phyloP scores from a whole-genome alignment of 495 filamentous ascomycete genomes.

The Trichoderma virens region DNA sequence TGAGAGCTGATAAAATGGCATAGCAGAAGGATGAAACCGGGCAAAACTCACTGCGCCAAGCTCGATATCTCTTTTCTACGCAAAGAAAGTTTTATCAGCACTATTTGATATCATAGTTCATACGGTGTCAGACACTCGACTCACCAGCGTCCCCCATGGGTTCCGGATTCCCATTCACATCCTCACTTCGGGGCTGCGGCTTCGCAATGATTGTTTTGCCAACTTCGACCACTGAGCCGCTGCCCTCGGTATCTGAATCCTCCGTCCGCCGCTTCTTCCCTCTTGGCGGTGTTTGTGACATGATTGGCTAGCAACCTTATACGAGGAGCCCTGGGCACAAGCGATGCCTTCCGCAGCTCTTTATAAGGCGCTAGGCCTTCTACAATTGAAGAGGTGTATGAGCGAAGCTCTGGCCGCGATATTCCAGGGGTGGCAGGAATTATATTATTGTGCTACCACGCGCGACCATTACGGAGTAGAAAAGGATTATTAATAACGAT shows the following conservation, averaged over 20 bases:
- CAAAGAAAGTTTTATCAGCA: not conserved
- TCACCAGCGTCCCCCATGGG: not conserved
- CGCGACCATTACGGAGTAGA: too few relatives aligned
- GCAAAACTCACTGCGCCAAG: not conserved
- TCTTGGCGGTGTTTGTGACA: not conserved
- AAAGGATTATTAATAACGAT: too few relatives aligned
- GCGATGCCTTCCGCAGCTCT: not conserved
- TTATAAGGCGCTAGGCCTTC: not conserved
- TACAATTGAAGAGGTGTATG: too few relatives aligned
- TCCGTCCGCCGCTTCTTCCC: not conserved
- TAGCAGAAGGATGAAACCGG: not conserved
- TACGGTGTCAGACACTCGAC: not conserved
- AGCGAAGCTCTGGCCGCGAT: too few relatives aligned
- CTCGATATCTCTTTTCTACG: slow-evolving; percentile 3
- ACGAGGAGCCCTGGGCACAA: not conserved
- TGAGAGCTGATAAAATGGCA: not conserved
- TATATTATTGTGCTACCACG: too few relatives aligned
- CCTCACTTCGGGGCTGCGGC: not conserved
- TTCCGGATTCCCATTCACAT: not conserved
- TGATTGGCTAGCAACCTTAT: not conserved
- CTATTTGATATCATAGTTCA: not conserved
- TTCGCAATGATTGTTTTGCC: too few relatives aligned
- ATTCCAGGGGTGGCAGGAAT: too few relatives aligned
- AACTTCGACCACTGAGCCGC: not conserved
- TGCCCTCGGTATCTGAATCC: not conserved